Evolutionary conservation across 2,329 filamentous ascomycete species (phyloP), one percentile per base, ranked within the genome.

Genomic region (Cladosporium sphaerospermum): DNA sequence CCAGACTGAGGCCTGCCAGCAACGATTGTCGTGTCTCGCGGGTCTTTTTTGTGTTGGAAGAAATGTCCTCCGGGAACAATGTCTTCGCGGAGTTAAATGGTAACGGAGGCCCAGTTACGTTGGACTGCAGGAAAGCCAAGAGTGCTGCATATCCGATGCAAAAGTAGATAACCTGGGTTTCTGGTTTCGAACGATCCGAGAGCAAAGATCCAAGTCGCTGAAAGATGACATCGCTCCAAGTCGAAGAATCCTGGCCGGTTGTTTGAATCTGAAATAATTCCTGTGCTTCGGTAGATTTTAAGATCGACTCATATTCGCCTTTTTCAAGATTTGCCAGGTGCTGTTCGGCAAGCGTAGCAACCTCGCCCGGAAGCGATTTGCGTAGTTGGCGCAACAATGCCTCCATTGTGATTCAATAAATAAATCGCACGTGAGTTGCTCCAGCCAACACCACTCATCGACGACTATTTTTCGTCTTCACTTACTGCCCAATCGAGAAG

Each of bases 81-180:
- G 73, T 58, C 10, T 77, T 70, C 3, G 77, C 71, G 2, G 78
- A 70, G 19, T 70, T 70, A 64, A 83, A 85, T 0, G 75, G 72
- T n/a, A 95, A 74, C 0, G 89, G 85, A 1, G 91, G 91, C 0
- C 91, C 91, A 3, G 91, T 96, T 51, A 95, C 87, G 66, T 89
- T 96, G 1, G 83, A 83, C 68, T 96, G 91, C 13, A 96, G 71
- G 66, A 96, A 96, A 9, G 85, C 81, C 64, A 89, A 80, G 9
- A 96, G 76, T 1, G 85, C 81, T 1, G 86, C 83, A 45, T 88
- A 73, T 9, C 83, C 88, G 33, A 86, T 73, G 42, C 81, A 73
- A 51, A 82, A 72, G 43, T 73, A 67, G 2, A 74, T 58, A 52
- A 71, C 62, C 53, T 72, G 71, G 16, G 64, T 68, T 54, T 73